Percentiles rank a stretch among this genome's conserved stretches.
These are phyloP conservation scores for Penicillium sp. DNA, from an alignment of 2,329 filamentous ascomycete species.

Conservation along the genomic window DNA sequence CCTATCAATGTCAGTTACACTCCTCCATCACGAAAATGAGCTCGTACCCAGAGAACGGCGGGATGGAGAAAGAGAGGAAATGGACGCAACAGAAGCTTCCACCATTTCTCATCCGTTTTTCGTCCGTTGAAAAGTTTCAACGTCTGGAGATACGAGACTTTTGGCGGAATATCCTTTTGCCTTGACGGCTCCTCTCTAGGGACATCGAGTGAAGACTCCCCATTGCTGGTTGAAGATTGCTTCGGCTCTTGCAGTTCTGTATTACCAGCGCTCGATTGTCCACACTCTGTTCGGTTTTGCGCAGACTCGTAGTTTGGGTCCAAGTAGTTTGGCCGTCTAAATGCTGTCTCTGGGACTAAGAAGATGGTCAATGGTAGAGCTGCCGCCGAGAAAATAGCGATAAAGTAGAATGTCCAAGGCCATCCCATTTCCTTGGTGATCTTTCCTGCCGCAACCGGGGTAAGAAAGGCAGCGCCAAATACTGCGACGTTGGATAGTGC, in stretches of 20 bases:
- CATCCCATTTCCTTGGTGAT: slow-evolving; percentile 79
- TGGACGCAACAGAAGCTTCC: slow-evolving; percentile 69
- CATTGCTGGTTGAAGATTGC: slow-evolving; percentile 9
- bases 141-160: slow-evolving; percentile 62
- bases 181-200: slow-evolving; percentile 11
- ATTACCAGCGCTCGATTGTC: background rate
- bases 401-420: slow-evolving; percentile 86
- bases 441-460: slow-evolving; percentile 88
- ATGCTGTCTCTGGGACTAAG: slow-evolving; percentile 85
- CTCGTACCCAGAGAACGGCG: slow-evolving; percentile 74
- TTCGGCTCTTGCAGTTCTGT: slow-evolving; percentile 12
- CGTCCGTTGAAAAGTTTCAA: slow-evolving; percentile 78
- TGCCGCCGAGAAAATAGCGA: slow-evolving; percentile 78
- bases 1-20: slow-evolving; percentile 37
- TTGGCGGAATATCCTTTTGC: slow-evolving; percentile 45
- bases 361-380: slow-evolving; percentile 75
- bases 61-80: slow-evolving; percentile 85
- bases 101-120: slow-evolving; percentile 77
- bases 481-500: slow-evolving; percentile 75
- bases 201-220: background rate
- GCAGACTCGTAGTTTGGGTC: slow-evolving; percentile 69
- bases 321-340: slow-evolving; percentile 66
- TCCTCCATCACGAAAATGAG: slow-evolving; percentile 31
- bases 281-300: slow-evolving; percentile 21
- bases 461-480: slow-evolving; percentile 74